These are phyloP conservation scores for Pleomassaria siparia DNA, from an alignment of 2,329 filamentous ascomycete genomes.

Conservation along the genomic window DNA sequence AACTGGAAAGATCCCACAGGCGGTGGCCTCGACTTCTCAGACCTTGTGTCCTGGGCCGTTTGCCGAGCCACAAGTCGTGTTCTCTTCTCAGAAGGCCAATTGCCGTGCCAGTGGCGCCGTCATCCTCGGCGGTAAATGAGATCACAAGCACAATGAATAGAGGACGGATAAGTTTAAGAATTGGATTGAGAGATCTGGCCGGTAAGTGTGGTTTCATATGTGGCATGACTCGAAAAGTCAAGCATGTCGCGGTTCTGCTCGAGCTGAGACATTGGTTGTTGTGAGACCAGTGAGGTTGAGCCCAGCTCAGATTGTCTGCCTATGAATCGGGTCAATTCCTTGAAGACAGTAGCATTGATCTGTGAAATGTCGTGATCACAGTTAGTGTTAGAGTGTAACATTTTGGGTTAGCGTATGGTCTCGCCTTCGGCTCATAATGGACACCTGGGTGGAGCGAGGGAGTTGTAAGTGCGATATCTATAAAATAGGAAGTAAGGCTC, in stretches of 20 bases:
- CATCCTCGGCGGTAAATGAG: constrained; percentile 23
- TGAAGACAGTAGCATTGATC: no score
- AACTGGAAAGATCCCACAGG: constrained; percentile 24
- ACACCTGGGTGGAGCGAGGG: no score
- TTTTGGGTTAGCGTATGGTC: no score
- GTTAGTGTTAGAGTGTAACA: no score
- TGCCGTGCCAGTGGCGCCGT: constrained; percentile 24
- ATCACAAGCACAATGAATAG: constrained; percentile 22
- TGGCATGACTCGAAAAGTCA: neutral
- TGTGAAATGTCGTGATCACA: no score
- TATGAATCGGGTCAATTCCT: no score
- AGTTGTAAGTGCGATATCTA: no score
- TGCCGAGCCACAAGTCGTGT: constrained; percentile 25
- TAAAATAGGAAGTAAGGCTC: no score
- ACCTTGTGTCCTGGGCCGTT: constrained; percentile 24
- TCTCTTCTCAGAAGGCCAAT: constrained; percentile 22
- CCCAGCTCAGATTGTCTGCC: no score
- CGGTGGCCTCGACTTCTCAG: constrained; percentile 26
- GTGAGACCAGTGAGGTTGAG: no score
- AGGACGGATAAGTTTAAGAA: constrained; percentile 26
- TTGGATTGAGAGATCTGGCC: constrained; percentile 21
- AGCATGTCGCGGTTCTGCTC: neutral
- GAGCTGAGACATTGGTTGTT: no score
- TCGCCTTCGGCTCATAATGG: no score
- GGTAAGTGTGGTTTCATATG: constrained; percentile 23